Evolutionary conservation across 2,329 filamentous ascomycete species (phyloP).

Genomic region (Neospermospora avenae): DNA sequence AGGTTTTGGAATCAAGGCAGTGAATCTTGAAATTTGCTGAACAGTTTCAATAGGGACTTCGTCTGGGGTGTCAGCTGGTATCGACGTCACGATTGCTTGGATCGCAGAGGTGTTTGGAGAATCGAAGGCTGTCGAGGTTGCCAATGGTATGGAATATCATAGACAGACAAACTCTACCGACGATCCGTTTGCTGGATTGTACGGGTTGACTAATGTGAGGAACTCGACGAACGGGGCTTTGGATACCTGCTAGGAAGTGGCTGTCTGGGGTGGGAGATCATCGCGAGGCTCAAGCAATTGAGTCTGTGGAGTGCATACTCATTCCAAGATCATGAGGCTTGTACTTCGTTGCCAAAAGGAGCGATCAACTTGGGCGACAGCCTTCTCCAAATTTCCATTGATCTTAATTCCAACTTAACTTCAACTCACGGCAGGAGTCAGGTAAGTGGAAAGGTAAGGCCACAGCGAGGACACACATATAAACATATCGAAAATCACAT

Average conservation of each 20-base stretch:
- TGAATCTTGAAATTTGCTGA: background rate
- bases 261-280: background rate
- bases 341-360: too few relatives aligned
- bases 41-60: background rate
- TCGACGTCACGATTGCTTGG: conserved; percentile 6
- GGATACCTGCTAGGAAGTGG: background rate
- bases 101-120: background rate
- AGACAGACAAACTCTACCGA: conserved; percentile 6
- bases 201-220: conserved; percentile 14
- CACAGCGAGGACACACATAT: too few relatives aligned
- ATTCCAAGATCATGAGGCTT: too few relatives aligned
- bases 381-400: too few relatives aligned
- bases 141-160: conserved; percentile 8
- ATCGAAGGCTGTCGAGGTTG: background rate
- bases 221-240: conserved; percentile 4
- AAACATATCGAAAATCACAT: too few relatives aligned
- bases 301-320: too few relatives aligned
- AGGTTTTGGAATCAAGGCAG: background rate
- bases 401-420: too few relatives aligned
- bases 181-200: conserved; percentile 16
- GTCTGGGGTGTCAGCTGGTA: background rate
- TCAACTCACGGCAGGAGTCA: too few relatives aligned
- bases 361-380: too few relatives aligned
- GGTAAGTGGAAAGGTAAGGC: too few relatives aligned
- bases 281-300: too few relatives aligned